Evolutionary conservation across 2,329 filamentous ascomycete species (phyloP).

Genomic region (Neonectria magnoliae): DNA sequence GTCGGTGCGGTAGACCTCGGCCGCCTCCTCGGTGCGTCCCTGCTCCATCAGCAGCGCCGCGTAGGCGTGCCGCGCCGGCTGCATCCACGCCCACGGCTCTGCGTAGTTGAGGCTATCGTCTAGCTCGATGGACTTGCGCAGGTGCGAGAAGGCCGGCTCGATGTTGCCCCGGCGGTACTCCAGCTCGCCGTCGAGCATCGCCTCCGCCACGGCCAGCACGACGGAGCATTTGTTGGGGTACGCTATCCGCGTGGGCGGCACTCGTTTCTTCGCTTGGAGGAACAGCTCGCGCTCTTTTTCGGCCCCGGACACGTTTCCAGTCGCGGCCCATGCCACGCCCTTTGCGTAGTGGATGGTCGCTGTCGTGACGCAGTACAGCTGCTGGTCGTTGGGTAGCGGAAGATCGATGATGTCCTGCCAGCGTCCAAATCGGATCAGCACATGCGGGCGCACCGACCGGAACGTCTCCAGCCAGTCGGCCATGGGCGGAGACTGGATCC

Average conservation of each 20-base stretch:
- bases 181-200: constrained; percentile 78
- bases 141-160: constrained; percentile 64
- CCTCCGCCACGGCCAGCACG: constrained; percentile 66
- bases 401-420: constrained; percentile 73
- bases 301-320: constrained; percentile 62
- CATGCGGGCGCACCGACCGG: constrained; percentile 71
- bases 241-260: constrained; percentile 66
- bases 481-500: constrained; percentile 70
- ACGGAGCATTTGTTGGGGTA: constrained; percentile 75
- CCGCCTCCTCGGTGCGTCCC: constrained; percentile 63
- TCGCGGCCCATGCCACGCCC: constrained; percentile 71
- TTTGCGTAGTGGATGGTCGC: constrained; percentile 75
- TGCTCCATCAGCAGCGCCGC: constrained; percentile 75
- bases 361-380: constrained; percentile 72
- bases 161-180: constrained; percentile 71
- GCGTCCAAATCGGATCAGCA: constrained; percentile 74
- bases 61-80: constrained; percentile 74
- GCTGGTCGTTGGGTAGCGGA: constrained; percentile 62
- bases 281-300: constrained; percentile 61
- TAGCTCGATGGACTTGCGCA: constrained; percentile 63
- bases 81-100: constrained; percentile 82
- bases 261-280: constrained; percentile 55
- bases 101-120: constrained; percentile 73
- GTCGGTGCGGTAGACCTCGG: constrained; percentile 66
- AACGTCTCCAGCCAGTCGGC: constrained; percentile 80